Base-by-base conservation (phyloP, 2,329 filamentous ascomycete genomes). In the Phaeosphaeria sp. region DNA sequence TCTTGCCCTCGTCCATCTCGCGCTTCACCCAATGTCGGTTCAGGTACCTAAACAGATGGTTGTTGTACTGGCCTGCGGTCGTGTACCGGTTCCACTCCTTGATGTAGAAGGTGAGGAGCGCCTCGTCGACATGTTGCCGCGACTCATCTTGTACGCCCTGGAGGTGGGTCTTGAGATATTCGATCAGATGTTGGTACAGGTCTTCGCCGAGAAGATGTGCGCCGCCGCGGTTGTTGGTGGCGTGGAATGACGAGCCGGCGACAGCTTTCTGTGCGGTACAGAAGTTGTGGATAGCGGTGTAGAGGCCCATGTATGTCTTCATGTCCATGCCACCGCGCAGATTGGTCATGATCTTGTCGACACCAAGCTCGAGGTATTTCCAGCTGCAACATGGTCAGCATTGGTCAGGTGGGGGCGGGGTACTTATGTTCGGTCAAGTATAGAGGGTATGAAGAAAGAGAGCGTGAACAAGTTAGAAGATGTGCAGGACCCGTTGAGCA, bases 11-110 rank as follows among this genome's bases (percentile, higher is more conserved):
- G 63, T 99, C 95, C 80, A 99, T 97, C 80, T 99, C 95, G 27
- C 95, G 86, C 84, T 97, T 99, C 1, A 99, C 95, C 95, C 96
- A 99, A 79, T 99, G 95, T 27, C 95, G 88, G 74, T 99, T 99
- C 23, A 99, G 87, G 74, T 99, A 99, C 53, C 90, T 85, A 83
- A 99, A 99, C 7, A 99, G 82, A 75, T 99, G 94, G 78, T 99
- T 96, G 76, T 97, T 95, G 80, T 96, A 99, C 78, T 96, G 96
- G 58, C 93, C 95, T 1, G 95, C 94, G 15, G 91, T 92, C 1
- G 95, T 99, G 80, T 97, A 99, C 60, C 95, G 87, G 66, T 90
- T 89, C 95, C 95, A 99, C 83, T 99, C 93, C 73, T 90, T 88
- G 77, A 98, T 99, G 77, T 99, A 99, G 79, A 94, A 98, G 20